These are phyloP conservation scores for Clitopilus hobsonii DNA, from an alignment of 768 basidiomycete genomes.

Conservation along the genomic window DNA sequence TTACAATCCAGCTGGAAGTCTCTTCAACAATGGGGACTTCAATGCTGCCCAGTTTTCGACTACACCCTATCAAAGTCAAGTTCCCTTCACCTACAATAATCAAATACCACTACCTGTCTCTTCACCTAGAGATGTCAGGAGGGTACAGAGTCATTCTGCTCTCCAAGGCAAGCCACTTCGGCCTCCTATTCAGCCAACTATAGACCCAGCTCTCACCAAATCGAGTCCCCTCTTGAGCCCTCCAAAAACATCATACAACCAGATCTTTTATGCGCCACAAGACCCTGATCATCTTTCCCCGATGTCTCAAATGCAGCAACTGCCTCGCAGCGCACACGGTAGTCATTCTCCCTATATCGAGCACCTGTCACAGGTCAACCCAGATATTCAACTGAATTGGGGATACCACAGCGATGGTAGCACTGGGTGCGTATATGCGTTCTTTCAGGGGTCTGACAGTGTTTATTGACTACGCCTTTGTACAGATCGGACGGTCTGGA, in stretches of 20 bases:
- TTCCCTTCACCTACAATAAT: background rate
- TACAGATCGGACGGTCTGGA: slow-evolving; percentile 14
- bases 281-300: background rate
- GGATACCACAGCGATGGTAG: slow-evolving; percentile 18
- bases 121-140: slow-evolving; percentile 12
- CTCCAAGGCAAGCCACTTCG: slow-evolving; percentile 12
- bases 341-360: slow-evolving; percentile 4
- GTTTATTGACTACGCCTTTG: background rate
- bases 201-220: slow-evolving; percentile 2
- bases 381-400: slow-evolving; percentile 12
- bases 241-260: background rate
- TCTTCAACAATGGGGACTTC: background rate
- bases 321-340: background rate
- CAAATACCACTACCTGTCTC: background rate
- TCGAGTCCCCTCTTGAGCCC: slow-evolving; percentile 1
- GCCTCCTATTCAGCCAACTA: background rate
- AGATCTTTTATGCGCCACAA: background rate
- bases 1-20: slow-evolving; percentile 5
- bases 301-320: background rate
- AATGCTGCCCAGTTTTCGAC: background rate
- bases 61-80: slow-evolving; percentile 3
- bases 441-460: background rate
- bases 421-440: slow-evolving; percentile 13
- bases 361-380: slow-evolving; percentile 5
- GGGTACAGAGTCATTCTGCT: slow-evolving; percentile 21